phyloP scores from a whole-genome alignment of 345 rosid species.

The Camelina hispida region DNA sequence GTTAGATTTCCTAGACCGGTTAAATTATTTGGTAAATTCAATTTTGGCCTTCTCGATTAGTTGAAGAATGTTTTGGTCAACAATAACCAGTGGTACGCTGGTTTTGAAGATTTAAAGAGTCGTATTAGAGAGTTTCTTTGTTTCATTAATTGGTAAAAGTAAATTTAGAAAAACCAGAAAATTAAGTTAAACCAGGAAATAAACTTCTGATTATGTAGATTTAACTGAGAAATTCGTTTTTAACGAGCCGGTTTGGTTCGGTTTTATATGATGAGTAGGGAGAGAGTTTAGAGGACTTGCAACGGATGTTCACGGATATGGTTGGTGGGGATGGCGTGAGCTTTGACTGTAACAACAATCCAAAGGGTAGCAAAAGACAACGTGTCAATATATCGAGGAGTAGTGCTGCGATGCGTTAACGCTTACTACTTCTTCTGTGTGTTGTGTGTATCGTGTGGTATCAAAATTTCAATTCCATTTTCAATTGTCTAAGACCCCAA shows the following conservation, averaged over 20 bases:
- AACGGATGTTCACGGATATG: slow-evolving; percentile 84
- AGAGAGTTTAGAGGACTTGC: slow-evolving; percentile 86
- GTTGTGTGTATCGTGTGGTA: slow-evolving; percentile 16
- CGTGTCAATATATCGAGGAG: slow-evolving; percentile 50
- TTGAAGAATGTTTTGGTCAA: neutral
- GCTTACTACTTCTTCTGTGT: neutral
- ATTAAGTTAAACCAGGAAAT: neutral
- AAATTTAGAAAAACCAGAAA: neutral
- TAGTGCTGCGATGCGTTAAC: slow-evolving; percentile 50
- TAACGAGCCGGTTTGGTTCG: slow-evolving; percentile 6
- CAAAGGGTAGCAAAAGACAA: slow-evolving; percentile 51
- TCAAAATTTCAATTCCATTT: neutral
- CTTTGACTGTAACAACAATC: slow-evolving; percentile 41
- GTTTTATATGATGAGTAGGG: slow-evolving; percentile 48
- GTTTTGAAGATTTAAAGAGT: no score
- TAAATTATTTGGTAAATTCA: neutral
- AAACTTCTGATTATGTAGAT: neutral
- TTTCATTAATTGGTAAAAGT: neutral
- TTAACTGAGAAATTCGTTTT: neutral
- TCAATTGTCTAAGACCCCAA: slow-evolving; percentile 2
- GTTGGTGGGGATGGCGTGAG: slow-evolving; percentile 57
- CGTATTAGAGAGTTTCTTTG: no score
- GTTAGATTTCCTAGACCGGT: neutral
- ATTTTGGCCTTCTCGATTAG: neutral
- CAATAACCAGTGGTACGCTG: neutral